These are phyloP conservation scores for Termitomyces sp. DNA, from an alignment of 768 basidiomycete species.

Conservation along the genomic window DNA sequence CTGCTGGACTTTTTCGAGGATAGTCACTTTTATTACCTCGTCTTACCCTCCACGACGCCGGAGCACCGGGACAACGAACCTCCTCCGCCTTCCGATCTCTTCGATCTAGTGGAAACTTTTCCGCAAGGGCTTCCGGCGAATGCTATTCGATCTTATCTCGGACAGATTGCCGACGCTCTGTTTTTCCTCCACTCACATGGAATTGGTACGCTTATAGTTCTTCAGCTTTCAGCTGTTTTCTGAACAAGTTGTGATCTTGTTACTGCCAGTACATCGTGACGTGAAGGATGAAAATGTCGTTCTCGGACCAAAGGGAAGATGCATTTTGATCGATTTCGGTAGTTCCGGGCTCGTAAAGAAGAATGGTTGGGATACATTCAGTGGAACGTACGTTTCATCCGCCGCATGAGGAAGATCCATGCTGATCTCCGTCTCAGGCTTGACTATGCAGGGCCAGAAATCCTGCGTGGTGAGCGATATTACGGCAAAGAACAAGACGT, in stretches of 20 bases:
- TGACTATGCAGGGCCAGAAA: conserved; percentile 96
- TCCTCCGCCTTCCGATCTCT: conserved; percentile 75
- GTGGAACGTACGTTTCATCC: conserved; percentile 72
- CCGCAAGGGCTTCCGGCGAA: conserved; percentile 80
- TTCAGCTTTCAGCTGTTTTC: background rate
- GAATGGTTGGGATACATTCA: conserved; percentile 87
- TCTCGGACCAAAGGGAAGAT: conserved; percentile 73
- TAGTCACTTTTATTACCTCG: conserved; percentile 91
- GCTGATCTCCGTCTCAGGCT: conserved; percentile 40
- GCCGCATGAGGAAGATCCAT: conserved; percentile 1
- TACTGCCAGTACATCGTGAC: conserved; percentile 79
- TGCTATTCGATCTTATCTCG: conserved; percentile 78
- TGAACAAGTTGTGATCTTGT: conserved; percentile 5
- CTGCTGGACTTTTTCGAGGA: conserved; percentile 97
- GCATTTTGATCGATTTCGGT: conserved; percentile 96
- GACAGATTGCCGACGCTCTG: conserved; percentile 91
- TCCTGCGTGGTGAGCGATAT: conserved; percentile 91
- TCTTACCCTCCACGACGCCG: conserved; percentile 75
- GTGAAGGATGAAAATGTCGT: conserved; percentile 98
- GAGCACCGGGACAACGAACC: conserved; percentile 49
- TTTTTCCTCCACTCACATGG: conserved; percentile 87
- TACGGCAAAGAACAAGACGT: conserved; percentile 96
- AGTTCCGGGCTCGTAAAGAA: conserved; percentile 85
- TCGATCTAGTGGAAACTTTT: conserved; percentile 89
- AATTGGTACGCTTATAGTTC: conserved; percentile 59